These are phyloP conservation scores for Coemansia sp. DNA, from an alignment of 192 early-diverging fungal species.

Conservation along the genomic window DNA sequence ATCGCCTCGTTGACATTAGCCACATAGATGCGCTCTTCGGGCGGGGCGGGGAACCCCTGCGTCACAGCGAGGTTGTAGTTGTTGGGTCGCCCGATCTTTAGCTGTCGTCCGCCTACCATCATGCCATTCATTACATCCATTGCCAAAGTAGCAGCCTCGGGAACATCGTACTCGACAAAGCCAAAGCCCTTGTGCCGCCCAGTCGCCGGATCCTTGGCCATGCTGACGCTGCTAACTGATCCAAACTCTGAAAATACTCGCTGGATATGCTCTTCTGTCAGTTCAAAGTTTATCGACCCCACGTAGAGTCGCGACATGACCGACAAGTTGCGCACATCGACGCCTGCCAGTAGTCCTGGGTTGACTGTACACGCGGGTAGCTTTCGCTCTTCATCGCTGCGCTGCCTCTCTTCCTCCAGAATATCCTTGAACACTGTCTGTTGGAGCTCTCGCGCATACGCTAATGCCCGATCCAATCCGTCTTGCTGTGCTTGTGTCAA, in stretches of 20 bases:
- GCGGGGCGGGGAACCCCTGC: conserved; percentile 65
- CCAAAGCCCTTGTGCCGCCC: conserved; percentile 85
- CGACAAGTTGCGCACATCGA: conserved; percentile 49
- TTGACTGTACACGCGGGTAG: conserved; percentile 26
- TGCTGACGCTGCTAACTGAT: conserved; percentile 70
- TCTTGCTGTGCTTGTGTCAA: conserved; percentile 42
- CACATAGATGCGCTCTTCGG: conserved; percentile 73
- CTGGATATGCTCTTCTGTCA: conserved; percentile 78
- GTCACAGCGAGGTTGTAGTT: conserved; percentile 70
- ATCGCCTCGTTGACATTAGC: conserved; percentile 81
- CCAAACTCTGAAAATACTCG: conserved; percentile 81
- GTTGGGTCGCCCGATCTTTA: conserved; percentile 85
- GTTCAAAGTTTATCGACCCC: conserved; percentile 84
- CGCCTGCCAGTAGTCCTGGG: conserved; percentile 42
- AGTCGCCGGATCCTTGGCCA: conserved; percentile 74
- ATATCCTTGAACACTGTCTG: conserved; percentile 50
- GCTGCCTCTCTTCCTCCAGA: conserved; percentile 27
- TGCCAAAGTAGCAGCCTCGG: conserved; percentile 82
- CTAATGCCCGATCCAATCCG: conserved; percentile 37
- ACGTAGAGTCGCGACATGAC: conserved; percentile 71
- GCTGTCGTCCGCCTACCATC: conserved; percentile 74
- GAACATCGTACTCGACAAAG: conserved; percentile 87
- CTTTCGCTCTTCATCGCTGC: conserved; percentile 23
- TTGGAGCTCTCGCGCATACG: conserved; percentile 52
- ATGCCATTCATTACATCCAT: conserved; percentile 79